phyloP scores from a whole-genome alignment of 2,329 filamentous ascomycete genomes.

The Claviceps pusilla region DNA sequence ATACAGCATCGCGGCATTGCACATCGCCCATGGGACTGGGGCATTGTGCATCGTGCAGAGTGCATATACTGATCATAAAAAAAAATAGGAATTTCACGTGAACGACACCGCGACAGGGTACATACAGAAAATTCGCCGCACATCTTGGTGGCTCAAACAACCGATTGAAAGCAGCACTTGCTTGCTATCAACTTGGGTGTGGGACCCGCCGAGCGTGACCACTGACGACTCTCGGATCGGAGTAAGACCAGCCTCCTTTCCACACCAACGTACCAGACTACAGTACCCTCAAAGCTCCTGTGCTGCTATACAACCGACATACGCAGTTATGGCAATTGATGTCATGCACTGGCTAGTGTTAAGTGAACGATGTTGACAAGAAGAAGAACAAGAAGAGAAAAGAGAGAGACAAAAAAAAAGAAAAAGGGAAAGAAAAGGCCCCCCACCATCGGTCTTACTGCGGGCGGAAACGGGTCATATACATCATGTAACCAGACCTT shows the following conservation, averaged over 20 bases:
- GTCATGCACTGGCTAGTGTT: not conserved
- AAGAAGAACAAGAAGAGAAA: not conserved
- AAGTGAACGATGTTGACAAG: not conserved
- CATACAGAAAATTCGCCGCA: not conserved
- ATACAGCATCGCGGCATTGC: not conserved
- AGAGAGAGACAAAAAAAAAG: not conserved
- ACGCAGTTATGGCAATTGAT: not conserved
- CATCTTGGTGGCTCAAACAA: not conserved
- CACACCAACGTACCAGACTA: not conserved
- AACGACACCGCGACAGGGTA: not conserved
- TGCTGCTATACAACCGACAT: not conserved
- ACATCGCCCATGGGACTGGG: not conserved
- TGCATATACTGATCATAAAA: not conserved
- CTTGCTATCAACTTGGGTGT: not conserved
- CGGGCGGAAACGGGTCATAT: not conserved
- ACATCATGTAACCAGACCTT: not conserved
- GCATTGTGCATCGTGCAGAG: not conserved
- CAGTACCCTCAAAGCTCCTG: not conserved
- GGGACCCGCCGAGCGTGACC: not conserved
- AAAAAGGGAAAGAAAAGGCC: not conserved
- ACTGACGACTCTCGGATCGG: not conserved
- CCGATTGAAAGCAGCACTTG: not conserved
- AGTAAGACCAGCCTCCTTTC: not conserved
- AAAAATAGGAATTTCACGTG: not conserved
- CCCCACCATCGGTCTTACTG: not conserved